Percentiles rank a stretch among this genome's conserved stretches.
These are phyloP conservation scores for Cadophora gregata DNA, from an alignment of 2,329 filamentous ascomycete genomes.

Conservation along the genomic window DNA sequence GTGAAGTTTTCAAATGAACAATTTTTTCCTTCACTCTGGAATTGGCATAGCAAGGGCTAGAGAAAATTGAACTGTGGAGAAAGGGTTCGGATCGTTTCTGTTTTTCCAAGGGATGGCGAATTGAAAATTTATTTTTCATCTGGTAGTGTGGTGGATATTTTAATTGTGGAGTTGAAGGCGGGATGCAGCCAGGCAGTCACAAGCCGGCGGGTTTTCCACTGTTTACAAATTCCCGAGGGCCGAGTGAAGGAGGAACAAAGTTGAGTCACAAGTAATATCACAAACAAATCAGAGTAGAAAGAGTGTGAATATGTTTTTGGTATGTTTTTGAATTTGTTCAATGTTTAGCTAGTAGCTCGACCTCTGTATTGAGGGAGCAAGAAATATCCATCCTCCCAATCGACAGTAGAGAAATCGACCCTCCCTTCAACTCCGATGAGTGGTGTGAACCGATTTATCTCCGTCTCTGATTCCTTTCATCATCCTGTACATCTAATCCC, in stretches of 20 bases:
- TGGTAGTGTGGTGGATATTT: constrained; percentile 4
- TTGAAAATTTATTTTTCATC: background rate
- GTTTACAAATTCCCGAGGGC: background rate
- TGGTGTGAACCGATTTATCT: constrained; percentile 31
- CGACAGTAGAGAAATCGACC: constrained; percentile 16
- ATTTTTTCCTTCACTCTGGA: background rate
- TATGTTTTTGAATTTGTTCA: constrained; percentile 15
- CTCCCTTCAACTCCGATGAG: constrained; percentile 30
- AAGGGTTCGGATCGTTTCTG: background rate
- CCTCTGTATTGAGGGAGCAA: constrained; percentile 9
- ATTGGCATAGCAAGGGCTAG: background rate
- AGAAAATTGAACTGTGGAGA: background rate
- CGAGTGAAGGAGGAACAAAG: background rate
- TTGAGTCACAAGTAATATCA: constrained; percentile 14
- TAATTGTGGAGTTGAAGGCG: background rate
- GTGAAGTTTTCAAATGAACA: constrained; percentile 5
- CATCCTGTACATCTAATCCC: background rate
- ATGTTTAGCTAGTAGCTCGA: constrained; percentile 12
- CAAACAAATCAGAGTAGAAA: background rate
- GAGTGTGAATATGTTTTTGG: constrained; percentile 9
- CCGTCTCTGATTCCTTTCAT: background rate
- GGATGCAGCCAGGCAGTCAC: background rate
- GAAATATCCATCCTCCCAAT: background rate
- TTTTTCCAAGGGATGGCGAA: background rate
- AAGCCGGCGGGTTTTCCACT: background rate